These are phyloP conservation scores for Boeremia exigua DNA, from an alignment of 2,329 filamentous ascomycete genomes.

Conservation along the genomic window DNA sequence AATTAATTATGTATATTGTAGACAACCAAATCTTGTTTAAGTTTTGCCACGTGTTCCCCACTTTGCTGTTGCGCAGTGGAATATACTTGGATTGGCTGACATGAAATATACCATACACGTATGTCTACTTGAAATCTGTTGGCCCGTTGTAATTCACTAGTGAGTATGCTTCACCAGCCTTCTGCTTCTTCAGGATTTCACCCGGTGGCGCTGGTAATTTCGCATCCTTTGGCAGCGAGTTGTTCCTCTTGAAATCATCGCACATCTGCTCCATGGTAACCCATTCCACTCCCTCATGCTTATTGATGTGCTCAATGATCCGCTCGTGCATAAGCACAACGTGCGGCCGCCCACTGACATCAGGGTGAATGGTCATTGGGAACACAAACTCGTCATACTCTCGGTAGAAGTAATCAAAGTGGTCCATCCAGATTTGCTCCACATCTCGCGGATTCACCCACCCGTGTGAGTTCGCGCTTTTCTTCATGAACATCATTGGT, in stretches of 20 bases:
- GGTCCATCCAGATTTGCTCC: conserved; percentile 69
- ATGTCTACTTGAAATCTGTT: conserved; percentile 8
- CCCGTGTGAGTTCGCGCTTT: conserved; percentile 67
- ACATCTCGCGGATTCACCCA: conserved; percentile 62
- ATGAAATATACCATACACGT: neutral
- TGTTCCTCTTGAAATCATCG: conserved; percentile 74
- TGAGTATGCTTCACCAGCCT: conserved; percentile 37
- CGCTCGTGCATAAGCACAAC: conserved; percentile 75
- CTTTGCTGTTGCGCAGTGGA: no score
- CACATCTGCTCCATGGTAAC: conserved; percentile 74
- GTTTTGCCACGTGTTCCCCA: no score
- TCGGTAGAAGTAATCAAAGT: conserved; percentile 75
- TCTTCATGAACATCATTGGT: conserved; percentile 75
- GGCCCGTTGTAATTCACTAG: conserved; percentile 29
- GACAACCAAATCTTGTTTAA: no score
- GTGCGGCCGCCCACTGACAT: conserved; percentile 69
- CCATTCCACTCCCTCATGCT: conserved; percentile 67
- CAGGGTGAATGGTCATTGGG: conserved; percentile 77
- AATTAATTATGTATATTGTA: no score
- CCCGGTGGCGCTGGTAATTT: conserved; percentile 63
- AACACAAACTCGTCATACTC: conserved; percentile 80
- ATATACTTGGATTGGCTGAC: no score
- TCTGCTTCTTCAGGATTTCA: conserved; percentile 56
- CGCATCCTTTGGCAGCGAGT: conserved; percentile 62
- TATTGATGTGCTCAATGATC: conserved; percentile 72